Evolutionary conservation across 1,284 basidiomycete species (phyloP), one percentile per base, ranked within the genome.

Genomic region (Clitocybe nebularis): DNA sequence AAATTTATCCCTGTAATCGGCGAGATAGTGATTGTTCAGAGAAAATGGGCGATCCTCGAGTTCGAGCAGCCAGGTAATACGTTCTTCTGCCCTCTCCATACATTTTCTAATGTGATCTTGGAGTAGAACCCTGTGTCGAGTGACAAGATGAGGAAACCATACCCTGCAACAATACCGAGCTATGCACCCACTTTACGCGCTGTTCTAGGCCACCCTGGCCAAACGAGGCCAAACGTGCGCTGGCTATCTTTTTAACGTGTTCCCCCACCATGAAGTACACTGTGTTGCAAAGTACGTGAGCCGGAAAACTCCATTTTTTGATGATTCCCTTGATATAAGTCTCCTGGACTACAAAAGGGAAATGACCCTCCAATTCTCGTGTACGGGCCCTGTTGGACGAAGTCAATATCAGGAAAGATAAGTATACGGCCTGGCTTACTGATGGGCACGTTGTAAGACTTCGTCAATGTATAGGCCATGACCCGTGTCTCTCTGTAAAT

Each of bases 311-410:
- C 86, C 86, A 89, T 34, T 66, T 48, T 11, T 59, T 40, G 7
- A 72, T 69, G 14, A 77, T 59, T 1, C 58, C 45, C 1, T 56
- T 46, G 34, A 89, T 81, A 35, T 74, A 77, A 0, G 56, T 46
- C 4, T 68, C 54, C 20, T 77, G 76, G 0, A 84, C 79, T 0
- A 75, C 64, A 48, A 82, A 87, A 0, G 84, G 84, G 46, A 73
- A 77, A 46, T 76, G 74, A 10, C 74, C 79, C 0, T 84, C 83
- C 0, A 88, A 66, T 54, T 88, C 82, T 3, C 83, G 77, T 0
- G 82, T 82, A 0, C 77, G 71, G 0, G 81, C 74, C 5, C 85
- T 88, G 44, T 5, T n/a, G 33, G n/a, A n/a, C 8, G 9, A 7
- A 6, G 8, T 19, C 13, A 10, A 30, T 25, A 25, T 17, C 6